Base-by-base conservation (phyloP, 2,329 filamentous ascomycete genomes). In the Raffaelea arxii region DNA sequence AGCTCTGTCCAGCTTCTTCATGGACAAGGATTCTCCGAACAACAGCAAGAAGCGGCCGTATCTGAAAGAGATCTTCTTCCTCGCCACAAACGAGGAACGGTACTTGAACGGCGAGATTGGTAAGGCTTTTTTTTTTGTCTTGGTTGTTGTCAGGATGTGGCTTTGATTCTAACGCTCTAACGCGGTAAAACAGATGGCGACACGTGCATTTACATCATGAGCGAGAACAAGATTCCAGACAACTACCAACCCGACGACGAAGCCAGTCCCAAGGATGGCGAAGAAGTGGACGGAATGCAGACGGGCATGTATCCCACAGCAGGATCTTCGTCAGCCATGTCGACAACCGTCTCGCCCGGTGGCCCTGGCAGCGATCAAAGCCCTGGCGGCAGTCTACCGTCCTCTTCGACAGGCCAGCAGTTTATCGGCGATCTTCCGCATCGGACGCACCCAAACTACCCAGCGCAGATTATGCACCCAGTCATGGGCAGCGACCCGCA, bases 61-160 rank as follows among this genome's bases (percentile, higher is more conserved):
- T 41, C 56, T 83, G 9, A 73, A 69, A 45, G 78, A 82, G 55
- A 74, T 82, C 9, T 82, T 83, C 63, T 75, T 72, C 50, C 70
- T 83, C 25, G 78, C 78, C 1, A 69, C 63, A 46, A 60, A 66
- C 25, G 74, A 83, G 51, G 77, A 81, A 56, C 65, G 72, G 4
- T 80, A 63, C 54, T 72, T 65, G 52, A 70, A 72, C 38, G 71
- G 69, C 23, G 75, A 79, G 54, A 74, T 81, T 43, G 77, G 78
- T 81, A 59, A 30, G n/a, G 25, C 21, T 24, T 4, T 30, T 45
- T 6, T 19, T 32, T 16, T 24, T 12, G 25, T 3, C 22, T 14
- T 16, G 36, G 9, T 39, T 24, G n/a, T n/a, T n/a, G n/a, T n/a
- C n/a, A n/a, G n/a, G n/a, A n/a, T n/a, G n/a, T n/a, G n/a, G n/a